Evolutionary conservation across 73 alveolate genomes (phyloP).

Genomic region (Uronychia setigera): DNA sequence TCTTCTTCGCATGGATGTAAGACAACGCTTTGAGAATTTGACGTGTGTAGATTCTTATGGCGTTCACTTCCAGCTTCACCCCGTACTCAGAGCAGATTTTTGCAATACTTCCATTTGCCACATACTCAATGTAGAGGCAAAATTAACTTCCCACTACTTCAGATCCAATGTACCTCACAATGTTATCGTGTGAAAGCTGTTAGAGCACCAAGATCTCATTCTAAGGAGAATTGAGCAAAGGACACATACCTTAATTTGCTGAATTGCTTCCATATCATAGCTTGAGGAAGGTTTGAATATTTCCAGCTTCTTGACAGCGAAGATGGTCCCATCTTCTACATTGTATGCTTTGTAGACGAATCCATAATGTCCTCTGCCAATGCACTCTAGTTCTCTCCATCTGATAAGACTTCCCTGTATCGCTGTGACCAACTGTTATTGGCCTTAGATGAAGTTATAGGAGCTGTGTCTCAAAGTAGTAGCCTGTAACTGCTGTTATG

Average conservation of each 20-base stretch:
- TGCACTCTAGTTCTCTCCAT: slow-evolving; percentile 20
- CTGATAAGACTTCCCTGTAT: slow-evolving; percentile 18
- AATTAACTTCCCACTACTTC: slow-evolving; percentile 58
- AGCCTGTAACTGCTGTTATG: no score
- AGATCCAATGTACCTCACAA: slow-evolving; percentile 83
- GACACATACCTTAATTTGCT: slow-evolving; percentile 1
- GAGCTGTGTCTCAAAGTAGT: no score
- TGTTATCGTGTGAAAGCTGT: slow-evolving; percentile 68
- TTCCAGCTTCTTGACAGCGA: slow-evolving; percentile 55
- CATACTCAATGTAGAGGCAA: slow-evolving; percentile 81
- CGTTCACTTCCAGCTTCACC: slow-evolving; percentile 20
- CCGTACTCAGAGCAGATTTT: neutral
- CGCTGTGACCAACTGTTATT: neutral
- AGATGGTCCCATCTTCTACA: slow-evolving; percentile 29
- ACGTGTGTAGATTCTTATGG: slow-evolving; percentile 53
- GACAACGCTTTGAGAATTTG: slow-evolving; percentile 79
- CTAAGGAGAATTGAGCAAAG: slow-evolving; percentile 10
- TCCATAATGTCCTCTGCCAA: slow-evolving; percentile 54
- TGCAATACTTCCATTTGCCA: slow-evolving; percentile 67
- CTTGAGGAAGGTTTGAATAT: slow-evolving; percentile 24
- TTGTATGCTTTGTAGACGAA: slow-evolving; percentile 43
- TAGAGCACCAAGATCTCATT: slow-evolving; percentile 63
- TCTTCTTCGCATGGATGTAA: slow-evolving; percentile 73
- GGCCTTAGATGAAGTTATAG: neutral
- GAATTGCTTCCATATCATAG: slow-evolving; percentile 21